A percentile compares a stretch with the other conserved stretches of the same genome.
These are phyloP conservation scores for Leccinum boreale DNA, from an alignment of 768 basidiomycete species.

Conservation along the genomic window DNA sequence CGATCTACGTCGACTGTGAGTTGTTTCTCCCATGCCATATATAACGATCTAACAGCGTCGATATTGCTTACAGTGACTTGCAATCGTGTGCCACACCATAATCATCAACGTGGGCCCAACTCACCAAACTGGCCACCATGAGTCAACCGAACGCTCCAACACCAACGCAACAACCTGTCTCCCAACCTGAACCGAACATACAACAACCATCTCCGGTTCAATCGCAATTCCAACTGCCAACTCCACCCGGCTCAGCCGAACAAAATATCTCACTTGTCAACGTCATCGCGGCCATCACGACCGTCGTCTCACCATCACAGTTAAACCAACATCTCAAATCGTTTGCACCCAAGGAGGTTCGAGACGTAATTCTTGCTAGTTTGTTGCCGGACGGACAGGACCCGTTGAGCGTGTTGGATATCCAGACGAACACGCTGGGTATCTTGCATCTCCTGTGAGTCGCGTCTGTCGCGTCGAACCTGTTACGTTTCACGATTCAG, in stretches of 20 bases:
- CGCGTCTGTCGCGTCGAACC: background rate
- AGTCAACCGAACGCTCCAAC: constrained; percentile 26
- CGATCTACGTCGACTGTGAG: constrained; percentile 10
- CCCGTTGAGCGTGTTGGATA: constrained; percentile 58
- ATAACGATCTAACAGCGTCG: background rate
- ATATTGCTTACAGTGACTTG: background rate
- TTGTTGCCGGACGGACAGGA: constrained; percentile 59
- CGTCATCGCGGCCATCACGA: constrained; percentile 47
- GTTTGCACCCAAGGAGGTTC: constrained; percentile 52
- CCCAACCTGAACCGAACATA: constrained; percentile 12
- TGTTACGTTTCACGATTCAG: background rate
- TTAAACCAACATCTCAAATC: constrained; percentile 46
- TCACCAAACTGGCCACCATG: constrained; percentile 11
- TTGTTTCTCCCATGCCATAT: background rate
- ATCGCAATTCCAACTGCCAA: constrained; percentile 7
- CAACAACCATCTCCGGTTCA: constrained; percentile 14
- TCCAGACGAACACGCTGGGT: constrained; percentile 56
- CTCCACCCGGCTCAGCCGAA: constrained; percentile 2
- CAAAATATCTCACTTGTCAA: constrained; percentile 32
- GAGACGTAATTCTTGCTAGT: constrained; percentile 55
- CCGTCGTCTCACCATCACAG: constrained; percentile 32
- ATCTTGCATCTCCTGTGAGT: constrained; percentile 73
- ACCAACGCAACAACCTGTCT: constrained; percentile 18
- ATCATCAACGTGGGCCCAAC: background rate
- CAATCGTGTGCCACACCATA: background rate